A percentile compares a stretch with the other conserved stretches of the same genome.
Conservation (phyloP, 257 asterid species). For the Nicotiana attenuata region DNA sequence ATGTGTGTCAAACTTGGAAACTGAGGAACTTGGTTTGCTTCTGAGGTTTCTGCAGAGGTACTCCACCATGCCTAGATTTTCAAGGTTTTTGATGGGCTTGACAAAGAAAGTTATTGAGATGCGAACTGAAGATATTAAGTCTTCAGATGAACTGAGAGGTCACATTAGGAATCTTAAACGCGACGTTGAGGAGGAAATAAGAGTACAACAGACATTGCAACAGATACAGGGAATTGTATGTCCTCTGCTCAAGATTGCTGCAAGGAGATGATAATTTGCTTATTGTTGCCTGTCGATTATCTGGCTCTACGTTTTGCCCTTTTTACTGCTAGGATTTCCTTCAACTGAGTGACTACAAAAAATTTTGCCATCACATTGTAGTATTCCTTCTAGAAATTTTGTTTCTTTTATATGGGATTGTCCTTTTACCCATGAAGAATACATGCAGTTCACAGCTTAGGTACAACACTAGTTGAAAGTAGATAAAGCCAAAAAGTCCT, state of each 20-base stretch:
- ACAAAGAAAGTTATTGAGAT: conserved; percentile 62
- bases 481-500: no score
- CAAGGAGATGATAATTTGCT: conserved; percentile 41
- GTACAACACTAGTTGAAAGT: no score
- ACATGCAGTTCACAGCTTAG: no score
- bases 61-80: conserved; percentile 66
- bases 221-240: conserved; percentile 81
- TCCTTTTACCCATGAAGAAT: neutral
- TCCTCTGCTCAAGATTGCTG: conserved; percentile 76
- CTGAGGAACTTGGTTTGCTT: conserved; percentile 57
- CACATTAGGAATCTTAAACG: conserved; percentile 70
- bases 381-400: neutral
- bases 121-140: conserved; percentile 60
- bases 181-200: conserved; percentile 73
- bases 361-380: neutral
- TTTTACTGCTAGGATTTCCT: neutral
- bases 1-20: conserved; percentile 62
- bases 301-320: neutral
- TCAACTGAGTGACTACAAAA: neutral
- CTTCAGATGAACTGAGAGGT: conserved; percentile 39
- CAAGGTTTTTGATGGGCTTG: conserved; percentile 48
- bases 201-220: conserved; percentile 63
- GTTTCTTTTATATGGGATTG: neutral
- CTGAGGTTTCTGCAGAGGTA: conserved; percentile 69
- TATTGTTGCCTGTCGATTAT: neutral